These are phyloP conservation scores for Raffaelea ambrosiae DNA, from an alignment of 2,329 filamentous ascomycete species.

Conservation along the genomic window DNA sequence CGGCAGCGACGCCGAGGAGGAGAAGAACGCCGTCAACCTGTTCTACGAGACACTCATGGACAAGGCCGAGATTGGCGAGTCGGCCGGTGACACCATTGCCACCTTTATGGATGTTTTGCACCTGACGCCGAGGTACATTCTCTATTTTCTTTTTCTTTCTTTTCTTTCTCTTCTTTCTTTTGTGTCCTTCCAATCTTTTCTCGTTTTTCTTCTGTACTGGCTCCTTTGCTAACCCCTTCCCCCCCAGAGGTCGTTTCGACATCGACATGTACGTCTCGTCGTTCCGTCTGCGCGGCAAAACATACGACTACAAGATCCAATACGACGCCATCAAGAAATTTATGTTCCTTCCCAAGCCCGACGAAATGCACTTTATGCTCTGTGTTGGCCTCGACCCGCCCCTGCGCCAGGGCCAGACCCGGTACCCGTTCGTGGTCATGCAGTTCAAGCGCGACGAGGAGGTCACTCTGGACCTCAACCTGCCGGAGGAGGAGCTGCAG, in stretches of 20 bases:
- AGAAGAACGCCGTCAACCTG: slow-evolving; percentile 91
- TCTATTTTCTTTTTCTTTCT: not conserved
- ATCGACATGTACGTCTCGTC: slow-evolving; percentile 99
- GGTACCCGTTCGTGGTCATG: slow-evolving; percentile 98
- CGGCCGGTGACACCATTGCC: slow-evolving; percentile 95
- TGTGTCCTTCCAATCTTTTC: not conserved
- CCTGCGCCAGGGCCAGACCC: slow-evolving; percentile 90
- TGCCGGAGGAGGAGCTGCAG: slow-evolving; percentile 81
- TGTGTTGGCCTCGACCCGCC: slow-evolving; percentile 92
- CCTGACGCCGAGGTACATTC: slow-evolving; percentile 73
- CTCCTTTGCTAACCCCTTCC: not conserved
- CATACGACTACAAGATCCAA: slow-evolving; percentile 99
- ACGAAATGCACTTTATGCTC: slow-evolving; percentile 91
- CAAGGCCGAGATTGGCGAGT: slow-evolving; percentile 97
- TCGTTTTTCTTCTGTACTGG: slow-evolving; percentile 12
- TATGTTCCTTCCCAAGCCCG: slow-evolving; percentile 96
- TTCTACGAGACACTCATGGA: slow-evolving; percentile 98
- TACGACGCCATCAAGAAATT: slow-evolving; percentile 98
- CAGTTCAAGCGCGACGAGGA: slow-evolving; percentile 98
- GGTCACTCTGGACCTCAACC: slow-evolving; percentile 91
- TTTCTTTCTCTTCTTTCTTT: not conserved
- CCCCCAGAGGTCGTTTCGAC: slow-evolving; percentile 87
- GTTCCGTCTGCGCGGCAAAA: slow-evolving; percentile 95
- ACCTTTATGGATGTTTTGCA: slow-evolving; percentile 96
- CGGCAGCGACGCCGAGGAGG: slow-evolving; percentile 61